Evolutionary conservation across 306 rosid genomes (phyloP).

Genomic region (Comarum palustre): DNA sequence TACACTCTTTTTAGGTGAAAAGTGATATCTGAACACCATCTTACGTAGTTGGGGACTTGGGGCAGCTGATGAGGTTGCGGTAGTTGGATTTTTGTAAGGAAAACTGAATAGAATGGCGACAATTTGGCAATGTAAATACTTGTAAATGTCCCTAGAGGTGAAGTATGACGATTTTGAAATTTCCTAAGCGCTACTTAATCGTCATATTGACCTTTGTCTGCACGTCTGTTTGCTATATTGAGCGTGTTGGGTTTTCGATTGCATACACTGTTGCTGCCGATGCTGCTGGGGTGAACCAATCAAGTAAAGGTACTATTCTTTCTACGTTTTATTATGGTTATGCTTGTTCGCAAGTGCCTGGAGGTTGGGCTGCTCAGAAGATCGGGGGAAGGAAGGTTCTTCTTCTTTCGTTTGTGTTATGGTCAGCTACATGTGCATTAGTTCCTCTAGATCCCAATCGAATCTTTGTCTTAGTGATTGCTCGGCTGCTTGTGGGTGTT

Average conservation of each 20-base stretch:
- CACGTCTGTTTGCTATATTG: conserved; percentile 88
- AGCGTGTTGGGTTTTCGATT: conserved; percentile 91
- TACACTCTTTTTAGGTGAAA: neutral
- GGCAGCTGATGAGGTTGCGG: neutral
- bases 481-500: conserved; percentile 89
- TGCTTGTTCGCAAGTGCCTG: conserved; percentile 96
- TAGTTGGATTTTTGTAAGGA: neutral
- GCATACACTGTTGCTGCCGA: conserved; percentile 93
- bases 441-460: conserved; percentile 73
- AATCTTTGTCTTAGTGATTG: conserved; percentile 52
- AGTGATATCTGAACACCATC: neutral
- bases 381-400: conserved; percentile 83
- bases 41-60: neutral
- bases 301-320: conserved; percentile 77
- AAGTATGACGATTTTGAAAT: conserved; percentile 39
- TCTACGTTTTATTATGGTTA: conserved; percentile 93
- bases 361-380: conserved; percentile 92
- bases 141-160: conserved; percentile 9
- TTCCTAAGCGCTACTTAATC: conserved; percentile 72
- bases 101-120: neutral
- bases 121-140: conserved; percentile 9
- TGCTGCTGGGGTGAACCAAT: conserved; percentile 61
- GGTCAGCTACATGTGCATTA: conserved; percentile 83
- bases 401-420: conserved; percentile 70
- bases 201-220: conserved; percentile 83